Conservation (phyloP, 2,329 filamentous ascomycete genomes). For the Penicillium digitatum region DNA sequence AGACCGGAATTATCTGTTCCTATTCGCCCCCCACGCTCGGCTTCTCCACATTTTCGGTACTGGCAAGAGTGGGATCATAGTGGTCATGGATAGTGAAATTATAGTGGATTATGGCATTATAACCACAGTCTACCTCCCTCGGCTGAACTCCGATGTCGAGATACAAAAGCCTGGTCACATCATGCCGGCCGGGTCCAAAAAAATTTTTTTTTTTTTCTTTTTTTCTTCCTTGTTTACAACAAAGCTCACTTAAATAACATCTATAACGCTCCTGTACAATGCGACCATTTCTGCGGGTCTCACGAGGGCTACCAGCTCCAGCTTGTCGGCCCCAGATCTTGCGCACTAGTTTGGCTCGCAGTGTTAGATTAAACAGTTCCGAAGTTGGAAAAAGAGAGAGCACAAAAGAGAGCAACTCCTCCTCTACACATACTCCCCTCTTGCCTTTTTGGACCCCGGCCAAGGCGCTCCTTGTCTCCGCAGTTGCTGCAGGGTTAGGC, state of each 20-base stretch:
- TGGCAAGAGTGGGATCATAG: neutral
- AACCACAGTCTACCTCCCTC: conserved; percentile 1
- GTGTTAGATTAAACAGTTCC: conserved; percentile 22
- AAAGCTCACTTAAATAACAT: neutral
- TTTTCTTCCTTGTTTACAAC: neutral
- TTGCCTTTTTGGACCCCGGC: conserved; percentile 44
- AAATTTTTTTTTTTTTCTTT: too few species aligned
- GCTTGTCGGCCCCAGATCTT: conserved; percentile 21
- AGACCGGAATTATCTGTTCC: neutral
- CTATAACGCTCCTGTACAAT: conserved; percentile 16
- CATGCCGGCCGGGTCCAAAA: conserved; percentile 7
- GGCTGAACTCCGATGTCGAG: conserved; percentile 21
- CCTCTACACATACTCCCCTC: conserved; percentile 11
- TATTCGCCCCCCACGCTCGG: conserved; percentile 1
- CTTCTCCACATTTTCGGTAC: neutral
- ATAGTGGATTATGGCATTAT: conserved; percentile 7
- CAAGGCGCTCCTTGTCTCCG: conserved; percentile 47
- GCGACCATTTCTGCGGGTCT: conserved; percentile 19
- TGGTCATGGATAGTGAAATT: neutral
- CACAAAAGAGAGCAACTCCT: conserved; percentile 7
- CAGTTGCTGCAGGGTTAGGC: conserved; percentile 50
- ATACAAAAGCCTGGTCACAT: conserved; percentile 3
- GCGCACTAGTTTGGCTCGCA: conserved; percentile 1
- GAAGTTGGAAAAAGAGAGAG: neutral
- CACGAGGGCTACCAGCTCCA: conserved; percentile 29